These are phyloP conservation scores for Endothia cerciana DNA, from an alignment of 2,329 filamentous ascomycete genomes.

Conservation along the genomic window DNA sequence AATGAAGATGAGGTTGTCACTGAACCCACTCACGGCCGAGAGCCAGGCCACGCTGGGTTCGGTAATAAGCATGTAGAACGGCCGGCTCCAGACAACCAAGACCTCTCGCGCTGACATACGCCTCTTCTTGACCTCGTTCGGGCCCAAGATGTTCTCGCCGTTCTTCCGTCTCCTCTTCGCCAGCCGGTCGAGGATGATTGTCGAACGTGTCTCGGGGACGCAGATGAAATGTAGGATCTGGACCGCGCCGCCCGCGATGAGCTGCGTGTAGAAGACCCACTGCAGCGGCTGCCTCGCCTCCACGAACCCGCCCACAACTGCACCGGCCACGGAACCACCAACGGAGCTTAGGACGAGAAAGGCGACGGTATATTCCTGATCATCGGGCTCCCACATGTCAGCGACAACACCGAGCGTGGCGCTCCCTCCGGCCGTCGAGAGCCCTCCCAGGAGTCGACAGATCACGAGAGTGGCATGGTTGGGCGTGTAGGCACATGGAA, in stretches of 20 bases:
- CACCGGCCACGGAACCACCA: slow-evolving; percentile 57
- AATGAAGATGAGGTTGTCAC: slow-evolving; percentile 77
- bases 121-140: slow-evolving; percentile 45
- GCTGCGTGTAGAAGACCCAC: slow-evolving; percentile 67
- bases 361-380: slow-evolving; percentile 63
- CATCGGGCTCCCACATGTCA: slow-evolving; percentile 61
- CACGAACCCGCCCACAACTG: slow-evolving; percentile 48
- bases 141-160: slow-evolving; percentile 49
- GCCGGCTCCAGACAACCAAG: slow-evolving; percentile 58
- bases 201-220: slow-evolving; percentile 63
- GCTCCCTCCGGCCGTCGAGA: slow-evolving; percentile 66
- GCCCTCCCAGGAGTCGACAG: slow-evolving; percentile 52
- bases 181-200: slow-evolving; percentile 60
- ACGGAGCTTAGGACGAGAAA: slow-evolving; percentile 64
- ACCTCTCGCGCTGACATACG: slow-evolving; percentile 45
- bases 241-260: slow-evolving; percentile 58
- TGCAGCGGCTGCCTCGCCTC: slow-evolving; percentile 36
- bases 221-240: slow-evolving; percentile 51
- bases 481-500: slow-evolving; percentile 48
- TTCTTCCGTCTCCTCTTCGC: slow-evolving; percentile 57
- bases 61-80: slow-evolving; percentile 73
- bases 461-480: slow-evolving; percentile 48
- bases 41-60: slow-evolving; percentile 75
- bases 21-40: slow-evolving; percentile 73
- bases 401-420: slow-evolving; percentile 68